Percentiles rank a stretch among this genome's conserved stretches.
Evolutionary conservation across 345 rosid genomes (phyloP).

Genomic region (Durio zibethinus): DNA sequence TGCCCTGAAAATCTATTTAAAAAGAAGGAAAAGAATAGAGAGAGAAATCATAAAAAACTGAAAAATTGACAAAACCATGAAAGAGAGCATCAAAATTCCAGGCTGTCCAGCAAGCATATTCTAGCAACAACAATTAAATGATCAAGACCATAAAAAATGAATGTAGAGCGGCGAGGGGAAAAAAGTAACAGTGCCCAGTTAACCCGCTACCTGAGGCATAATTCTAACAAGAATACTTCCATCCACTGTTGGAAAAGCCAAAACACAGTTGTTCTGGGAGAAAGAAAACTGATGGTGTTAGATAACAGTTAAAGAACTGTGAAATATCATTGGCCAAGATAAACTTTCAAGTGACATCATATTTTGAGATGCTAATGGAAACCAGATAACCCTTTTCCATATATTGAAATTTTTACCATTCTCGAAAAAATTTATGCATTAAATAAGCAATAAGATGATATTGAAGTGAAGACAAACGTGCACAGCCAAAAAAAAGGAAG

Average conservation of each 20-base stretch:
- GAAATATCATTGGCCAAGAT: neutral
- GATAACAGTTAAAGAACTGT: neutral
- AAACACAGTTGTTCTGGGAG: conserved; percentile 23
- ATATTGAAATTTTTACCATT: neutral
- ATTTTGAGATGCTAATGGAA: neutral
- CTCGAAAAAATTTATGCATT: neutral
- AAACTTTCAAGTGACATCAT: neutral
- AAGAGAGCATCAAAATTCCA: neutral
- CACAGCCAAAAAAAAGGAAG: neutral
- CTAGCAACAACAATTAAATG: neutral
- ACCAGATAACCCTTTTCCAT: neutral
- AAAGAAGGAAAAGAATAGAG: neutral
- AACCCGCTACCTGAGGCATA: conserved; percentile 21
- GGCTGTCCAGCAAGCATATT: neutral
- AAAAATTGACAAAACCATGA: conserved; percentile 2
- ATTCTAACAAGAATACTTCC: conserved; percentile 14
- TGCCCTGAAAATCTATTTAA: conserved; percentile 39
- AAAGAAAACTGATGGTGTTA: conserved; percentile 1
- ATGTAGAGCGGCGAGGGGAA: neutral
- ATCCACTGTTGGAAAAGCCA: conserved; percentile 19
- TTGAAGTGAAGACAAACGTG: neutral
- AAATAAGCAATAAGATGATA: neutral
- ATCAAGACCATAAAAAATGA: neutral
- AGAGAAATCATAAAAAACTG: neutral
- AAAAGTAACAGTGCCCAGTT: neutral